Evolutionary conservation across 2,329 filamentous ascomycete species (phyloP).

Genomic region (Colletotrichum sp.): DNA sequence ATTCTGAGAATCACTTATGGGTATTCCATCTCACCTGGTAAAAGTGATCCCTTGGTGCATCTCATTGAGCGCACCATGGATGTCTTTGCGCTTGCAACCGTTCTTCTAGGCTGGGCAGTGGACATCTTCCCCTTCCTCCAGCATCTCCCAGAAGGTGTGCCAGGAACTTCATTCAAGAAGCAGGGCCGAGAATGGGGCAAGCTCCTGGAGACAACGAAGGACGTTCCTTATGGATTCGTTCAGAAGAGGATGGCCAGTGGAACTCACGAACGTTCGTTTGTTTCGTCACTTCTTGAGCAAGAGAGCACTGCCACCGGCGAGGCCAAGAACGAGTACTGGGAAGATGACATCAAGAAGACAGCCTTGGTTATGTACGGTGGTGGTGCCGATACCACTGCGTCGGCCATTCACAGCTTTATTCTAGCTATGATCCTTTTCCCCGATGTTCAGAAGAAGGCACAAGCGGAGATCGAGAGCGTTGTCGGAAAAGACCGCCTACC

Average conservation of each 20-base stretch:
- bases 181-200: background rate
- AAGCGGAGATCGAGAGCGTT: background rate
- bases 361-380: background rate
- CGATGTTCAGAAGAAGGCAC: background rate
- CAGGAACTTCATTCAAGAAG: constrained; percentile 14
- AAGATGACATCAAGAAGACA: background rate
- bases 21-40: background rate
- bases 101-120: background rate
- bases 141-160: background rate
- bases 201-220: background rate
- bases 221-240: constrained; percentile 3
- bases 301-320: background rate
- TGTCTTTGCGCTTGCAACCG: background rate
- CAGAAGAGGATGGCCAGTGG: background rate
- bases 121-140: background rate
- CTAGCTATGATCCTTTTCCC: background rate
- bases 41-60: background rate
- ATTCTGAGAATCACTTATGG: background rate
- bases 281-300: background rate
- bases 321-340: background rate
- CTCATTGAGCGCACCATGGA: background rate
- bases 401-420: background rate
- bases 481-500: background rate
- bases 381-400: background rate
- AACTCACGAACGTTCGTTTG: background rate